Base-by-base conservation (phyloP, 164 flowering plant genomes). In the Sedum album region DNA sequence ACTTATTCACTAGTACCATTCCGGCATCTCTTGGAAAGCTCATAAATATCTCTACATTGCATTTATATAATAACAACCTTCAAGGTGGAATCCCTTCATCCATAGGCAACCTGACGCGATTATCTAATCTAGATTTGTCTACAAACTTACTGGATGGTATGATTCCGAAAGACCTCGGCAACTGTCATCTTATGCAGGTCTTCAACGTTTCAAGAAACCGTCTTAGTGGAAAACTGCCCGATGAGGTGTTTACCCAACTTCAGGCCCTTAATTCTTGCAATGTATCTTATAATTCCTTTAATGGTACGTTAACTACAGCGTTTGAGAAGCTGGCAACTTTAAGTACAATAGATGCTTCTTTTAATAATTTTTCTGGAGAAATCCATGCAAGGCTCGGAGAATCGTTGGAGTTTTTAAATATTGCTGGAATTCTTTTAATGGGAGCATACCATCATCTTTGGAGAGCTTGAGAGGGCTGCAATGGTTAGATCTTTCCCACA, bases 21-120 rank as follows among this genome's bases (percentile, higher is more conserved):
- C 80, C 76, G 0, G 30, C 1, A 13, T 13, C 21, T 0, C 39
- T 78, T 4, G 78, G 72, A 35, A 70, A 72, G 36, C 78, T 78
- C 49, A 21, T 65, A 28, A 28, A 61, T 25, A 6, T 61, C 15
- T 28, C 65, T 35, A 21, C 20, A 1, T 61, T 61, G 36, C 20
- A 13, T 28, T 25, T 61, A 25, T 15, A 31, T 61, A 20, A 61
- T 13, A 61, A 61, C 28, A 28, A 31, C 5, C 11, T 61, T 0
- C 36, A 2, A 28, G 65, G 65, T 31, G 35, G 20, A 18, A 61
- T 61, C 21, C 65, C 65, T 5, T 61, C 65, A 6, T 61, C 65
- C 35, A 61, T 61, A 21, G 65, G 36, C 65, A 61, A 61, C 36
- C 33, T 61, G 20, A 61, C 65, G 28, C 11, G 14, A 10, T 28